Evolutionary conservation across 768 basidiomycete genomes (phyloP), one percentile per base, ranked within the genome.

Genomic region (Mycena latifolia): DNA sequence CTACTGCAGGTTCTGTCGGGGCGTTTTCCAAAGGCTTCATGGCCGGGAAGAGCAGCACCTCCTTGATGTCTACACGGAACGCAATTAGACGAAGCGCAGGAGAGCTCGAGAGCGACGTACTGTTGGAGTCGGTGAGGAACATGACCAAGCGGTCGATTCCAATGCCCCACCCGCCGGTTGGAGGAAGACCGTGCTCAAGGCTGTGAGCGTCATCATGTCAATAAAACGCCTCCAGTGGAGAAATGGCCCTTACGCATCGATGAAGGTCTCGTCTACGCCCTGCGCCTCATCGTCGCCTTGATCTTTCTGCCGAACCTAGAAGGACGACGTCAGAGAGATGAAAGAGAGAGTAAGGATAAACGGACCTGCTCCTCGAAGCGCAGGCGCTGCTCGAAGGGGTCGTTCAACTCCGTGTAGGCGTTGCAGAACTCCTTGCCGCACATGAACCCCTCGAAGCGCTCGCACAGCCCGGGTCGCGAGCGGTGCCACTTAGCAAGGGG

Each of bases 341-440:
- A 17, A 33, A 31, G 12, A 15, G 15, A 52, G 47, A 53, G 25
- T 20, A 43, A 46, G 33, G 55, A 25, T 55, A 9, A 25, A 54
- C 79, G 46, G 28, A 90, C 89, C 86, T 95, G 94, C 78, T 99
- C 98, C 79, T 97, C 95, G 80, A 99, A 99, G 69, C 98, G 89
- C 73, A 94, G 81, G 37, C 96, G 86, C 80, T 99, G 98, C 78
- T 96, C 94, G 76, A 96, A 97, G 0, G 95, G 98, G 80, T 99
- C 98, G 81, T 99, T 99, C 85, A 99, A 88, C 84, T 99, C 98
- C 45, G 98, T 99, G 78, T 99, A 99, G 25, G 98, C 97, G 74
- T 99, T 99, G 85, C 95, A 96, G 79, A 99, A 90, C 80, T 98
- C 97, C 85, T 98, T 96, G 64, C 95, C 95, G 57, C 95, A 97